Evolutionary conservation across 805 yeast genomes (phyloP).

Genomic region (Spathaspora passalidarum): DNA sequence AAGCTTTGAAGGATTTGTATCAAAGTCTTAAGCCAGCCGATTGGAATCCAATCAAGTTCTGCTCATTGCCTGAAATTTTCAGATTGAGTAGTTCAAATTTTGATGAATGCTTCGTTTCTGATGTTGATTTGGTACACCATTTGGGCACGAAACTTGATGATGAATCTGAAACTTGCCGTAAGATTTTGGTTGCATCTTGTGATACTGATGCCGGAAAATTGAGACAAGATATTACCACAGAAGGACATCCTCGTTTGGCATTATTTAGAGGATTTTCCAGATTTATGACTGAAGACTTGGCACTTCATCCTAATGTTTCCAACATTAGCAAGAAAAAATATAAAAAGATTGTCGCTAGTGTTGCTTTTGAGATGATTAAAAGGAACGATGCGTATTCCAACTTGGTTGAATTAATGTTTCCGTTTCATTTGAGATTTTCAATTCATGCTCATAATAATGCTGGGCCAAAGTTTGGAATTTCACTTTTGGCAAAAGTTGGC

Average conservation of each 20-base stretch:
- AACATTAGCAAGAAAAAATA: constrained; percentile 43
- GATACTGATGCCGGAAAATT: constrained; percentile 38
- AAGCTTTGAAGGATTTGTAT: constrained; percentile 43
- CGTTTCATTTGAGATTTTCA: constrained; percentile 57
- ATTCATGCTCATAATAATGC: constrained; percentile 59
- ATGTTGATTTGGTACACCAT: constrained; percentile 26
- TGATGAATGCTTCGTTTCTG: constrained; percentile 15
- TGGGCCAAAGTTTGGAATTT: constrained; percentile 61
- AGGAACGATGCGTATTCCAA: constrained; percentile 65
- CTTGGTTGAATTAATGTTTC: constrained; percentile 56
- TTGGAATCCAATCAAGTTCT: constrained; percentile 24
- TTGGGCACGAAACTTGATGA: constrained; percentile 30
- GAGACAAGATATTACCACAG: constrained; percentile 30
- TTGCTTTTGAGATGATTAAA: constrained; percentile 64
- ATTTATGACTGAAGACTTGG: constrained; percentile 59
- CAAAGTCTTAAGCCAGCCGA: constrained; percentile 29
- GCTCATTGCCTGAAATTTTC: constrained; percentile 35
- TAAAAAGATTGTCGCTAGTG: constrained; percentile 49
- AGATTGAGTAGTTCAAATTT: constrained; percentile 15
- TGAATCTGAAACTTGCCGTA: constrained; percentile 34
- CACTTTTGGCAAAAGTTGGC: constrained; percentile 43
- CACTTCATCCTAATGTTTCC: constrained; percentile 36
- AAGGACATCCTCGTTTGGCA: constrained; percentile 48
- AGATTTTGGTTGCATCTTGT: constrained; percentile 33
- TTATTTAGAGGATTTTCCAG: constrained; percentile 57